Evolutionary conservation across 148 eudicot genomes (phyloP), one percentile per base, ranked within the genome.

Genomic region (Hydrangea macrophylla): DNA sequence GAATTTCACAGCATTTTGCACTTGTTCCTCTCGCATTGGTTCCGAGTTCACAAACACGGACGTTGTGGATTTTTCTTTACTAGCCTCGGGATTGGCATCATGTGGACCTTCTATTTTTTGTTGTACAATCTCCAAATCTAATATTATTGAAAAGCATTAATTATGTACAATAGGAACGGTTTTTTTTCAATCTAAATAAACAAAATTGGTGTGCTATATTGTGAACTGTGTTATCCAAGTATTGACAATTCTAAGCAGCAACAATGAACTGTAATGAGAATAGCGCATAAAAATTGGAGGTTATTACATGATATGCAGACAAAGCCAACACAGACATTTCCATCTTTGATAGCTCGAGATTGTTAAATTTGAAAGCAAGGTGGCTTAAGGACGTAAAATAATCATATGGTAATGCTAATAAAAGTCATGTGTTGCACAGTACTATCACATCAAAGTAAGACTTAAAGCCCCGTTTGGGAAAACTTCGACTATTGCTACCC

Each of bases 21-120:
- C 89, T 82, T 91, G 97, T 5, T 94, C 99, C 78, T 91, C 97
- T 60, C 99, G 71, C 61, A 94, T 82, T 51, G 97, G 96, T 79
- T 91, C 80, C 5, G 90, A 76, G 75, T 89, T 87, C 45, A 94
- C 93, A 82, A 88, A 91, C 35, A 86, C 94, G 36, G 98, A 90
- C 51, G 83, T 30, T 22, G 82, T 69, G 58, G 89, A 72, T 35
- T 22, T 73, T 67, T 76, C 95, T 60, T 71, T 75, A 39, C 72
- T 75, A 65, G 80, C 57, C 26, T 79, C 93, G 42, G 79, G 26
- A 22, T 73, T 79, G 59, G 70, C 73, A 65, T 68, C 76, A 36
- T 61, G 75, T 72, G 70, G 78, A 11, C 68, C 74, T 45, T 77
- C 75, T 32, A 33, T 53, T 57, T 60, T 36, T 58, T 69, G 74